Evolutionary conservation across 2,329 filamentous ascomycete species (phyloP), one percentile per base, ranked within the genome.

Genomic region (Talaromyces sp.): DNA sequence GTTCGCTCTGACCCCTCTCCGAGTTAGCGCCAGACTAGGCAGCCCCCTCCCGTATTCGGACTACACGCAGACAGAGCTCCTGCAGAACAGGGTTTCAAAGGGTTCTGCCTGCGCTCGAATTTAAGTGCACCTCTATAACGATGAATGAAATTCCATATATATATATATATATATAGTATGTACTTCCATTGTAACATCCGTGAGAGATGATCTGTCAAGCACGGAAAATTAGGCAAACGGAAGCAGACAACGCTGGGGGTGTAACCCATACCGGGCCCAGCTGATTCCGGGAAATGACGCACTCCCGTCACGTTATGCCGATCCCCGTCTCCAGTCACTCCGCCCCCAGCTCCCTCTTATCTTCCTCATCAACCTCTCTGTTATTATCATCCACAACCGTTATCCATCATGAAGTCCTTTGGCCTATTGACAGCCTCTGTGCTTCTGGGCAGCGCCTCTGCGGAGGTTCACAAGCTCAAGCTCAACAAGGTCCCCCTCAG

Each of bases 391-490:
- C 56, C 47, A 52, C 54, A 55, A 53, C 57, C 56, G 57, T 63
- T 63, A 55, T 47, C 58, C 62, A 74, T 56, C 75, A 97, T 97
- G 93, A 97, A 95, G 87, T 86, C 86, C 76, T 81, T 87, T 77
- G 80, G 91, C 70, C 76, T 96, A 71, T 81, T 91, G 74, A 87
- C 90, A 73, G 86, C 86, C 78, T 86, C 87, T 69, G 82, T 87
- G 80, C 85, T 95, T 82, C 82, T 92, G 70, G 89, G 89, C 80
- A 86, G 88, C 73, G 89, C 89, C 72, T 84, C 89, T 72, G 93
- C 91, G 66, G 91, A 86, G 69, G 82, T 96, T 63, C 91, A 97
- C 86, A 95, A 91, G 83, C 88, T 97, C 84, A 94, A 95, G 84
- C 87, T 99, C 70, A 89, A 97, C 84, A 99, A 99, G 88, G 80